Percentiles rank a stretch among this genome's conserved stretches.
phyloP scores from a whole-genome alignment of 768 basidiomycete genomes.

The Tephrocybe sp. region DNA sequence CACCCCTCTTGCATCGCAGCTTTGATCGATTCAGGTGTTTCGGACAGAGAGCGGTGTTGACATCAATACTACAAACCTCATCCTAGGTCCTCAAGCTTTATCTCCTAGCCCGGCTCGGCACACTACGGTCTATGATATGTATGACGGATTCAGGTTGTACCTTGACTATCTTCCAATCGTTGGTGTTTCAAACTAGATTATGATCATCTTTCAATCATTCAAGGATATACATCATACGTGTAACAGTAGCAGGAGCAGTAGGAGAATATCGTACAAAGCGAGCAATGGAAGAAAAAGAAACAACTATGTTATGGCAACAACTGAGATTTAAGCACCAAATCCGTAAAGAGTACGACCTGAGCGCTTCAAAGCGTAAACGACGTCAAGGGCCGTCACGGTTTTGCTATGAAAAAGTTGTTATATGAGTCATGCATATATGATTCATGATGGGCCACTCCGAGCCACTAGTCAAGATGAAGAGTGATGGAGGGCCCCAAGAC shows the following conservation, averaged over 20 bases:
- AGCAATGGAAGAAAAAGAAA: neutral
- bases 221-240: neutral
- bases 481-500: neutral
- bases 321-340: conserved; percentile 59
- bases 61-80: too few species aligned
- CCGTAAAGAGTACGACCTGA: conserved; percentile 79
- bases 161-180: too few species aligned
- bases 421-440: conserved; percentile 6
- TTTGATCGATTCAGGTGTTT: conserved; percentile 18
- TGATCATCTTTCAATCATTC: too few species aligned
- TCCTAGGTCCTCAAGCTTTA: too few species aligned
- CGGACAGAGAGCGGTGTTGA: too few species aligned
- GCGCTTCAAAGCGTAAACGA: conserved; percentile 72
- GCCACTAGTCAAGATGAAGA: neutral
- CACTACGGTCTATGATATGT: too few species aligned
- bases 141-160: too few species aligned
- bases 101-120: conserved; percentile 14
- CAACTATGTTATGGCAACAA: too few species aligned
- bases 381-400: conserved; percentile 87
- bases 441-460: neutral
- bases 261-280: neutral
- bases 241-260: neutral
- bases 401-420: conserved; percentile 39
- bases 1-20: conserved; percentile 23
- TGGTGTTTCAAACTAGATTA: too few species aligned